Conservation (phyloP, 257 asterid species). For the Mitragyna speciosa region DNA sequence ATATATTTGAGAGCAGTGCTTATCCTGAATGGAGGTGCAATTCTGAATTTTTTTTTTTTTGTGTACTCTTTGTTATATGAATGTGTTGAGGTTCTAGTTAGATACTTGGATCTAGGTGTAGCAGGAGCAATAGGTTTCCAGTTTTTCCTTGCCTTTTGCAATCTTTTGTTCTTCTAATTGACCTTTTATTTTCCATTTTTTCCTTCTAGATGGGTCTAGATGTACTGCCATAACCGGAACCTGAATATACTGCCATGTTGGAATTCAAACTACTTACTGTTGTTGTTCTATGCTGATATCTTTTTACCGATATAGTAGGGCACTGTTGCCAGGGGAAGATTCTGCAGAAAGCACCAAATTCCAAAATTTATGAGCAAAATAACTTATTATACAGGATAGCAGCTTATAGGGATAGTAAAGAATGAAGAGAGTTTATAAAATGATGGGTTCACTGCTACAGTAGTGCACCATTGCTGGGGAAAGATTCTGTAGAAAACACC, state of each 20-base stretch:
- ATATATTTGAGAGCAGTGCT: slow-evolving; percentile 49
- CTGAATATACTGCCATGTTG: neutral
- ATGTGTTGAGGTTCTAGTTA: neutral
- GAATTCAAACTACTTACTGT: neutral
- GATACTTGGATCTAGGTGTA: neutral
- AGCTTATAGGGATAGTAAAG: too few species aligned
- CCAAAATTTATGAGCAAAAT: too few species aligned
- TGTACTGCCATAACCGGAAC: neutral
- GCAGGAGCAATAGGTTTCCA: neutral
- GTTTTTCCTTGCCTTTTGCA: neutral
- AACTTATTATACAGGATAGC: too few species aligned
- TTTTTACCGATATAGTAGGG: neutral
- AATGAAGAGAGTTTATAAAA: neutral
- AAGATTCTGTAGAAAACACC: neutral
- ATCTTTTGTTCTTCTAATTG: neutral
- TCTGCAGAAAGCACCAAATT: neutral
- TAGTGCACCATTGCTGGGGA: neutral
- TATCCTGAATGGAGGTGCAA: slow-evolving; percentile 70
- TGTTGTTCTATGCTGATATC: neutral
- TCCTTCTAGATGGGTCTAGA: too few species aligned
- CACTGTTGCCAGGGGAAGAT: neutral
- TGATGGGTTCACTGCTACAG: neutral
- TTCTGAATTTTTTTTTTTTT: neutral
- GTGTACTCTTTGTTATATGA: neutral
- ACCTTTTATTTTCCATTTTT: neutral